These are phyloP conservation scores for Pseudogymnoascus sp. DNA, from an alignment of 2,329 filamentous ascomycete genomes.

Conservation along the genomic window DNA sequence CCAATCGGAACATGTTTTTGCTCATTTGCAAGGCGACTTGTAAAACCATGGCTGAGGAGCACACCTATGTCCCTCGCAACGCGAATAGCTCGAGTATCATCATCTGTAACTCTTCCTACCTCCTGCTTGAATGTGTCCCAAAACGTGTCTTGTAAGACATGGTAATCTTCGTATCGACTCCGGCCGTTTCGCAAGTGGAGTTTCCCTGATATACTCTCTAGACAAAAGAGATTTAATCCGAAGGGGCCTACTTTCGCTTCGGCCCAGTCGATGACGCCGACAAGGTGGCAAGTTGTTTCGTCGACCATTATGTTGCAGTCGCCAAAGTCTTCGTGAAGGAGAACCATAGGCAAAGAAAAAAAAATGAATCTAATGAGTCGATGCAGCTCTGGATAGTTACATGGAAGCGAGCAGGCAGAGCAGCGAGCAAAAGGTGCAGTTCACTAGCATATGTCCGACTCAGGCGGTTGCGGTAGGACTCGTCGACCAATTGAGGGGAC, in stretches of 20 bases:
- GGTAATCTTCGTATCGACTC: conserved; percentile 30
- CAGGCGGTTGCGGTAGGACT: conserved; percentile 23
- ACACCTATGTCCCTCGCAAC: conserved; percentile 29
- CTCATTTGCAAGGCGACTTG: conserved; percentile 31
- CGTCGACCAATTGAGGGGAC: conserved; percentile 25
- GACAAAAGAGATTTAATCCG: conserved; percentile 32
- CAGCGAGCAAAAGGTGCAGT: conserved; percentile 27
- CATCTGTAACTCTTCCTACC: conserved; percentile 24
- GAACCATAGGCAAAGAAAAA: conserved; percentile 34
- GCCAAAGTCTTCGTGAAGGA: conserved; percentile 34
- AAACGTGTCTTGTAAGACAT: conserved; percentile 25
- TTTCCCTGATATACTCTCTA: conserved; percentile 29
- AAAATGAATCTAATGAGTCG: conserved; percentile 26
- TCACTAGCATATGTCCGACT: conserved; percentile 26
- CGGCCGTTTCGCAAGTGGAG: conserved; percentile 31
- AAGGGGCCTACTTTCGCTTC: conserved; percentile 35
- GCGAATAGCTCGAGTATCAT: conserved; percentile 25
- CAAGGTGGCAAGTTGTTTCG: conserved; percentile 29
- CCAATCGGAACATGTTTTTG: conserved; percentile 29
- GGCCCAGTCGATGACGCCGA: conserved; percentile 36
- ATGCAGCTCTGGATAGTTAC: conserved; percentile 27
- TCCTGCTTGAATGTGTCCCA: conserved; percentile 29
- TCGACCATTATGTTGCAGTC: conserved; percentile 35
- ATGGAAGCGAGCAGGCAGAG: conserved; percentile 31
- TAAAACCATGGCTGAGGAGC: conserved; percentile 32